Conservation (phyloP, 345 rosid genomes). For the Populus alba region DNA sequence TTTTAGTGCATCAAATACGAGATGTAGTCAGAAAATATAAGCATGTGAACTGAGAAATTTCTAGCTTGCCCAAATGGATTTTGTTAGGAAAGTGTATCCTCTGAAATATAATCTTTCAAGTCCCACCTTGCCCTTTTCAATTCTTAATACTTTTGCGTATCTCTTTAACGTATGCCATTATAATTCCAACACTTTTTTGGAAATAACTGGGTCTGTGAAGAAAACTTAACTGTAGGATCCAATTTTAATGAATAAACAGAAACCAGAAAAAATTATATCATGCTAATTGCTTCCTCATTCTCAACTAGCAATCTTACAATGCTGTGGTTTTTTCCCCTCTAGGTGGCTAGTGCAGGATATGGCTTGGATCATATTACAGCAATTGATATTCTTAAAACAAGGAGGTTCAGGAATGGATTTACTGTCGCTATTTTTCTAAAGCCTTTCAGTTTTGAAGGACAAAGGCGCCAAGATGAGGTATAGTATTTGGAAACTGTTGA, state of each 20-base stretch:
- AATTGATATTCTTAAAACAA: conserved; percentile 55
- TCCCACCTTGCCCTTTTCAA: too few relatives aligned
- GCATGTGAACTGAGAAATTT: too few relatives aligned
- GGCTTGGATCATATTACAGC: conserved; percentile 60
- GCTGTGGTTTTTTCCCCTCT: neutral
- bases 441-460: conserved; percentile 96
- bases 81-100: too few relatives aligned
- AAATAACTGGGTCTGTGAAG: neutral
- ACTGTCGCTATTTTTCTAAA: conserved; percentile 63
- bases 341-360: conserved; percentile 86
- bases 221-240: too few relatives aligned
- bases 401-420: conserved; percentile 53
- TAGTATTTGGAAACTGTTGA: neutral
- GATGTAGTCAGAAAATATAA: too few relatives aligned
- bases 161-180: too few relatives aligned
- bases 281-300: neutral
- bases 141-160: too few relatives aligned
- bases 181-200: neutral
- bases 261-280: too few relatives aligned
- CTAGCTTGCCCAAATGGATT: too few relatives aligned
- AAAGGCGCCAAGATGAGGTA: conserved; percentile 83
- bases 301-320: neutral
- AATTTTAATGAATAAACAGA: too few relatives aligned
- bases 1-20: too few relatives aligned
- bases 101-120: too few relatives aligned